These are phyloP conservation scores for Benincasa hispida DNA, from an alignment of 306 rosid genomes.

Conservation along the genomic window DNA sequence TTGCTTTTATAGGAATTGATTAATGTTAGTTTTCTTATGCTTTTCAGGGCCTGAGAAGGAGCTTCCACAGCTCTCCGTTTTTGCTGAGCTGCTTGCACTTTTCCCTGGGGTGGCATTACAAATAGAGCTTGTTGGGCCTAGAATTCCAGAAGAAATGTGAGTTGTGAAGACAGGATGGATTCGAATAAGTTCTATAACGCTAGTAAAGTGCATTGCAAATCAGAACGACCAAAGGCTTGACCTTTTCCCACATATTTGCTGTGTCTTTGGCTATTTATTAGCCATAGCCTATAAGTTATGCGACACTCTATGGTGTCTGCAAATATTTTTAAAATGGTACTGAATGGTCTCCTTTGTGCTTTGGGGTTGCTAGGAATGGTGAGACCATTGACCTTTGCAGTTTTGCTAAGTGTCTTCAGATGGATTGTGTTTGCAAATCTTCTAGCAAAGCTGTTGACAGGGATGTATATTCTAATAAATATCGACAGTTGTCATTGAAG, in stretches of 20 bases:
- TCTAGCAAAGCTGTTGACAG: slow-evolving; percentile 19
- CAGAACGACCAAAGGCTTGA: not conserved
- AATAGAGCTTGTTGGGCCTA: slow-evolving; percentile 76
- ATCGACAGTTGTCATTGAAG: slow-evolving; percentile 41
- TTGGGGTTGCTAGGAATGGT: slow-evolving; percentile 54
- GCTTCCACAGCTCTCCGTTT: slow-evolving; percentile 64
- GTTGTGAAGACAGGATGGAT: slow-evolving; percentile 9
- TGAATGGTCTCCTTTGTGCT: slow-evolving; percentile 4
- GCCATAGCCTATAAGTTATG: not conserved
- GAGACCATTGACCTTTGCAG: slow-evolving; percentile 40
- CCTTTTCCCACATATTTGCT: not conserved
- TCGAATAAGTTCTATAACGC: not conserved
- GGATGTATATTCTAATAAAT: slow-evolving; percentile 7
- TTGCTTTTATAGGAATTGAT: too few species aligned
- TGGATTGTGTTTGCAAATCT: slow-evolving; percentile 54
- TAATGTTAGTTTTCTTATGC: too few species aligned
- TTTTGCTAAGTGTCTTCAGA: slow-evolving; percentile 40
- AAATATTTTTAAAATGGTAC: not conserved
- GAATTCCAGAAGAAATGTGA: slow-evolving; percentile 60
- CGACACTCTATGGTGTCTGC: not conserved
- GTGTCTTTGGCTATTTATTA: not conserved
- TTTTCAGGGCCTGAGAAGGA: slow-evolving; percentile 79
- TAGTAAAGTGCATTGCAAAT: not conserved
- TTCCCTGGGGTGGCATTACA: slow-evolving; percentile 53
- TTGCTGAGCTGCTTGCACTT: slow-evolving; percentile 66